Conservation (phyloP, 495 filamentous ascomycete species). For the Penicillium riverlandense region DNA sequence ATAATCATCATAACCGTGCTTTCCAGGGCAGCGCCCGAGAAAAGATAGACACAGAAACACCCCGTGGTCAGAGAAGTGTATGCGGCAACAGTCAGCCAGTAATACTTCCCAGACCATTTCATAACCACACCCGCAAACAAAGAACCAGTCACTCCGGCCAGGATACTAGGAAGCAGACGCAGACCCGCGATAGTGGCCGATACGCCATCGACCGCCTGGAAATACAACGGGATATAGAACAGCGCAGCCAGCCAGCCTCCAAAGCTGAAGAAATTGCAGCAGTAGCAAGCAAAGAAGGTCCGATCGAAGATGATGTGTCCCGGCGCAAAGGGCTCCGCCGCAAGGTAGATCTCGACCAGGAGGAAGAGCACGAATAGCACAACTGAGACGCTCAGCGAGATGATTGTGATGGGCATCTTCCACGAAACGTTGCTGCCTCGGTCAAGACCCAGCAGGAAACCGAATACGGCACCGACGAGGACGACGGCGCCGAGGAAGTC, state of each 20-base stretch:
- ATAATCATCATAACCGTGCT: slow-evolving; percentile 43
- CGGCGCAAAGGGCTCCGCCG: slow-evolving; percentile 72
- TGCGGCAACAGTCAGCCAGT: slow-evolving; percentile 59
- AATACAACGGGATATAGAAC: slow-evolving; percentile 77
- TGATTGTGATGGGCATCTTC: slow-evolving; percentile 50
- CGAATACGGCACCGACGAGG: slow-evolving; percentile 64
- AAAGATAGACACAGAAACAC: slow-evolving; percentile 48
- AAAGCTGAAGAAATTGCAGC: slow-evolving; percentile 73
- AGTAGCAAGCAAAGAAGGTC: slow-evolving; percentile 59
- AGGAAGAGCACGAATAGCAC: slow-evolving; percentile 62
- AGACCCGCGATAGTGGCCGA: slow-evolving; percentile 60
- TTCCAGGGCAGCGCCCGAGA: slow-evolving; percentile 45
- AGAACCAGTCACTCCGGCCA: slow-evolving; percentile 58
- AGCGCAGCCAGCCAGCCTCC: slow-evolving; percentile 55
- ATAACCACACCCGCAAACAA: slow-evolving; percentile 65
- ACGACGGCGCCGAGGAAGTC: slow-evolving; percentile 73
- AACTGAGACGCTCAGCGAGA: slow-evolving; percentile 49
- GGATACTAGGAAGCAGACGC: slow-evolving; percentile 59
- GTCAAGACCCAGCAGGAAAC: slow-evolving; percentile 69
- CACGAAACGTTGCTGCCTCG: slow-evolving; percentile 71
- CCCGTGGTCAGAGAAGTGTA: slow-evolving; percentile 49
- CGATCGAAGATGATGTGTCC: slow-evolving; percentile 70
- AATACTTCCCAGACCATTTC: slow-evolving; percentile 71
- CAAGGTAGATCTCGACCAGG: slow-evolving; percentile 64
- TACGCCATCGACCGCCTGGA: slow-evolving; percentile 65